Conservation (phyloP, 2,329 filamentous ascomycete genomes). For the Ceratocystis eucalypticola region DNA sequence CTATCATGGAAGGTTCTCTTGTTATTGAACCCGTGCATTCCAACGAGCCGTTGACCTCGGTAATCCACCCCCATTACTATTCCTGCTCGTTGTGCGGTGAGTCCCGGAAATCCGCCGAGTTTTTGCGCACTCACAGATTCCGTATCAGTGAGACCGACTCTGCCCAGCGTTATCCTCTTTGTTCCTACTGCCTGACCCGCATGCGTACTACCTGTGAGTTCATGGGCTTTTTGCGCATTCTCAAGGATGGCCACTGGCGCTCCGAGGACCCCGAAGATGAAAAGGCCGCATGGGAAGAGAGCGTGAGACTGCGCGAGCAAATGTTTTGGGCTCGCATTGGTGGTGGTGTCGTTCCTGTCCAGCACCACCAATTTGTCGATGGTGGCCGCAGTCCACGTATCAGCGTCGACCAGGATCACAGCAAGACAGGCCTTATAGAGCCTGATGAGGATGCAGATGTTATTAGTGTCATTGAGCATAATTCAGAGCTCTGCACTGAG, state of each 20-base stretch:
- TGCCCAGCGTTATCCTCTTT: constrained; percentile 79
- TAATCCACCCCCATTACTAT: constrained; percentile 42
- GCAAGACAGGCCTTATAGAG: background rate
- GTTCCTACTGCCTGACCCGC: constrained; percentile 71
- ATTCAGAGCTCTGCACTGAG: background rate
- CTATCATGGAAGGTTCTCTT: constrained; percentile 71
- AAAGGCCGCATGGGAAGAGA: constrained; percentile 87
- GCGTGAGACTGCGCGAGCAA: constrained; percentile 72
- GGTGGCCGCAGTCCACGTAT: constrained; percentile 25
- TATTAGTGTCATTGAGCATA: constrained; percentile 4
- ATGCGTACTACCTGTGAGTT: constrained; percentile 86
- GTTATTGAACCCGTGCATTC: constrained; percentile 78
- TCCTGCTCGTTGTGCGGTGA: constrained; percentile 87
- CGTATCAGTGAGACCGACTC: constrained; percentile 74
- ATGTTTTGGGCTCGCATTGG: constrained; percentile 97
- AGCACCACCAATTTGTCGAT: constrained; percentile 1
- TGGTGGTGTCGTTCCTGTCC: constrained; percentile 69
- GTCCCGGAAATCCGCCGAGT: constrained; percentile 52
- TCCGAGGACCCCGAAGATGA: constrained; percentile 72
- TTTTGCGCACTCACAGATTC: constrained; percentile 76
- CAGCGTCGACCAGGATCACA: constrained; percentile 23
- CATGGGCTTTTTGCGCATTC: constrained; percentile 75
- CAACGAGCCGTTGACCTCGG: constrained; percentile 35
- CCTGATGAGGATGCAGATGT: constrained; percentile 7
- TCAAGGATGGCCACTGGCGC: constrained; percentile 85